These are phyloP conservation scores for Kockiozyma suomiensis DNA, from an alignment of 805 yeast genomes.

Conservation along the genomic window DNA sequence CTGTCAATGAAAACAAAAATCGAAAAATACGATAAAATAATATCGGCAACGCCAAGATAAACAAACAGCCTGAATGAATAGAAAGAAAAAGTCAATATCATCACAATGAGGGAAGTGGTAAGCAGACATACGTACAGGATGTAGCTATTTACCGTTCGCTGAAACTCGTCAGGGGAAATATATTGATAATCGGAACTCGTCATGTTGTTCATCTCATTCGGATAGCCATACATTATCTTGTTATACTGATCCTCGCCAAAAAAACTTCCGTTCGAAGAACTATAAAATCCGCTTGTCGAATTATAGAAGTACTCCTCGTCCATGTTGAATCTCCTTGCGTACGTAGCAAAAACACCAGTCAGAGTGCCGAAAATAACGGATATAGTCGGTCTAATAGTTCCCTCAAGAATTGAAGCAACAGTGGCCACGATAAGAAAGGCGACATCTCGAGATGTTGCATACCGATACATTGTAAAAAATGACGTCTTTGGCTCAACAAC, in stretches of 20 bases:
- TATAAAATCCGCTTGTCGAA: conserved; percentile 18
- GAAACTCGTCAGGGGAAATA: conserved; percentile 38
- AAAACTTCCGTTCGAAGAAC: conserved; percentile 4
- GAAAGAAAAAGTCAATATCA: neutral
- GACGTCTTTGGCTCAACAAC: conserved; percentile 9
- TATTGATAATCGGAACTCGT: conserved; percentile 10
- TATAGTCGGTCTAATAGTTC: conserved; percentile 44
- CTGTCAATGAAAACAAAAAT: conserved; percentile 44
- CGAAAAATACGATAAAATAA: conserved; percentile 37
- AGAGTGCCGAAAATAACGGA: conserved; percentile 24
- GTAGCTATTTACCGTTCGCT: conserved; percentile 1
- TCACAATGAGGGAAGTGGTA: neutral
- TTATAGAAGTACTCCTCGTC: conserved; percentile 11
- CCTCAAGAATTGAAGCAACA: conserved; percentile 43
- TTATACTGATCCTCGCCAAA: conserved; percentile 3
- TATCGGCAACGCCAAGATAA: conserved; percentile 25
- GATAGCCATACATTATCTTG: conserved; percentile 6
- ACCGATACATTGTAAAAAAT: conserved; percentile 23
- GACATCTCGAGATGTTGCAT: conserved; percentile 22
- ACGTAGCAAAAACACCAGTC: conserved; percentile 23
- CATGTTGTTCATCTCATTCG: conserved; percentile 15
- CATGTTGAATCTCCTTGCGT: conserved; percentile 34
- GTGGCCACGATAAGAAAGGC: conserved; percentile 6
- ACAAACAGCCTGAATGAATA: conserved; percentile 12
- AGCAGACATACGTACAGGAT: neutral